Evolutionary conservation across 2,329 filamentous ascomycete genomes (phyloP).

Genomic region (Fusarium brachygibbosum): DNA sequence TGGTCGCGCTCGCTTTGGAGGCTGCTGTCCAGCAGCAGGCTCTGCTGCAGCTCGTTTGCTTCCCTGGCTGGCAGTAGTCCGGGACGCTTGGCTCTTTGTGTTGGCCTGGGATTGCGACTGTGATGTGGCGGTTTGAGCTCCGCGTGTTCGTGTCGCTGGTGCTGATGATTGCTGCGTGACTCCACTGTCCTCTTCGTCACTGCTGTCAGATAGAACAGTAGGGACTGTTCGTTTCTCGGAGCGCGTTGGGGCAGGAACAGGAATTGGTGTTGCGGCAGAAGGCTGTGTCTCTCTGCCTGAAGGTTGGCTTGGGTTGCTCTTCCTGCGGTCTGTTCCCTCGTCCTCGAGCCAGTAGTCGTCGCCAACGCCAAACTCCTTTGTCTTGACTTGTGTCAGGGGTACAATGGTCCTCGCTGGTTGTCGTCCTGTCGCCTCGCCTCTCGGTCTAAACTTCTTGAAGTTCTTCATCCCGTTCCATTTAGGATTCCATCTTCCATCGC

Average conservation of each 20-base stretch:
- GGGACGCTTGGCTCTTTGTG: slow-evolving; percentile 49
- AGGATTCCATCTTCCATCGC: slow-evolving; percentile 80
- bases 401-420: slow-evolving; percentile 72
- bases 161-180: slow-evolving; percentile 9
- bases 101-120: slow-evolving; percentile 51
- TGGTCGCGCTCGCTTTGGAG: slow-evolving; percentile 53
- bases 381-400: slow-evolving; percentile 76
- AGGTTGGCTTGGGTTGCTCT: slow-evolving; percentile 48
- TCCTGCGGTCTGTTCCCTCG: slow-evolving; percentile 53
- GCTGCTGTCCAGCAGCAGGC: slow-evolving; percentile 47
- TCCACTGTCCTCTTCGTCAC: slow-evolving; percentile 51
- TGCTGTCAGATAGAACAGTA: slow-evolving; percentile 55
- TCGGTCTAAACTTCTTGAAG: slow-evolving; percentile 86
- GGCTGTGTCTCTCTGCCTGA: slow-evolving; percentile 39
- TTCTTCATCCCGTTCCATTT: slow-evolving; percentile 95
- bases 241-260: slow-evolving; percentile 11
- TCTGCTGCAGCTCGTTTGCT: slow-evolving; percentile 55
- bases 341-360: slow-evolving; percentile 82
- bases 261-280: slow-evolving; percentile 22
- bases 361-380: slow-evolving; percentile 79
- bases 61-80: slow-evolving; percentile 46
- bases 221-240: slow-evolving; percentile 39
- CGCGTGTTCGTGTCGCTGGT: slow-evolving; percentile 43
- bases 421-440: slow-evolving; percentile 64
- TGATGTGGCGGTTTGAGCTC: slow-evolving; percentile 42